These are phyloP conservation scores for Sordariomycetes sp. DNA, from an alignment of 2,329 filamentous ascomycete species.

Conservation along the genomic window DNA sequence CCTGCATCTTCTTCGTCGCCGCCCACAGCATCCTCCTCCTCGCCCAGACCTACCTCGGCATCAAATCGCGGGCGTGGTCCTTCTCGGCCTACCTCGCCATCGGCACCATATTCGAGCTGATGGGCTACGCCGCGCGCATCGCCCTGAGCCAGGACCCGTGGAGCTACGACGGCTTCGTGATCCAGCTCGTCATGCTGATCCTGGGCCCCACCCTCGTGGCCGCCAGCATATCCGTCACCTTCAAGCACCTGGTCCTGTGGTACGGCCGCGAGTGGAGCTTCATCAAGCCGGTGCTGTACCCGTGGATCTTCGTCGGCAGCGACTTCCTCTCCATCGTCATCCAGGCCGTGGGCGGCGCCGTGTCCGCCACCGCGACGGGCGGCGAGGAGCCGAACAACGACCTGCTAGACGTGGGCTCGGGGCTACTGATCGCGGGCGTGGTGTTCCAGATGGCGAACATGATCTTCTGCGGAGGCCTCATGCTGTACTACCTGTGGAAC, in stretches of 20 bases:
- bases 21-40: conserved; percentile 21
- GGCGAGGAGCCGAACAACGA: conserved; percentile 2
- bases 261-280: conserved; percentile 27
- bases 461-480: conserved; percentile 10
- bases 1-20: conserved; percentile 20
- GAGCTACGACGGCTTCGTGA: conserved; percentile 24
- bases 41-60: conserved; percentile 19
- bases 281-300: conserved; percentile 29
- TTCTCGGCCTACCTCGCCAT: conserved; percentile 21
- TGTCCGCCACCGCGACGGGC: conserved; percentile 3
- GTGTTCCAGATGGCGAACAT: conserved; percentile 16
- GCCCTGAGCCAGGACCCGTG: conserved; percentile 28
- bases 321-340: conserved; percentile 28
- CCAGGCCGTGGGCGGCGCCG: conserved; percentile 11
- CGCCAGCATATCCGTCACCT: conserved; percentile 32
- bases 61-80: conserved; percentile 25
- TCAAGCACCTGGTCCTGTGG: conserved; percentile 32
- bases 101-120: conserved; percentile 26
- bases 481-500: conserved; percentile 6
- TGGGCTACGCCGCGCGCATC: conserved; percentile 29
- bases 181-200: conserved; percentile 28
- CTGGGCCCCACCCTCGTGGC: conserved; percentile 30
- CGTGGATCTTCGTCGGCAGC: conserved; percentile 37
- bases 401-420: conserved; percentile 8
- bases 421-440: conserved; percentile 13